Base-by-base conservation (phyloP, 768 basidiomycete genomes). In the Symmetrospora coprosmae region DNA sequence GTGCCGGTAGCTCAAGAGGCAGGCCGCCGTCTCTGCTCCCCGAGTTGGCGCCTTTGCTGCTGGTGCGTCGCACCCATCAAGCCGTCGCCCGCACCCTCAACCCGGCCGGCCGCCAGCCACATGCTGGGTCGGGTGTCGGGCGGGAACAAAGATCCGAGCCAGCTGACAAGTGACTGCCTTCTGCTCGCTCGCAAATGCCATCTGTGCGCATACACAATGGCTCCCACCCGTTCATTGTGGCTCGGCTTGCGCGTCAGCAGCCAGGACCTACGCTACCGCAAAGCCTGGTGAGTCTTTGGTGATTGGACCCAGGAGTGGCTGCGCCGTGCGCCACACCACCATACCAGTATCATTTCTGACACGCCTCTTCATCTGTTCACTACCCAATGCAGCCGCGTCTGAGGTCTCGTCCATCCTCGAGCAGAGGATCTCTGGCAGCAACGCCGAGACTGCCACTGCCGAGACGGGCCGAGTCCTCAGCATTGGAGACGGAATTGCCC, bases 341-440 rank as follows among this genome's bases (percentile, higher is more conserved):
- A n/a, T n/a, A n/a, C n/a, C n/a, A n/a, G n/a, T n/a, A n/a, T n/a
- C n/a, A n/a, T n/a, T n/a, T n/a, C n/a, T n/a, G n/a, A n/a, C n/a
- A n/a, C n/a, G 50, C 33, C 40, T 43, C 25, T 33, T 16, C 23
- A 65, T 66, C 65, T 69, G 64, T 66, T 65, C 59, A 50, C 52
- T 50, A 28, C 34, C 46, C 66, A 55, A 31, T 70, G 49, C 68
- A 92, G 94, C 90, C 73, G 94, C 92, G 67, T 92, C 91, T 70
- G 94, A 99, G 81, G 94, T 99, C 68, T 92, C 94, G 43, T 90
- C 90, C 70, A 96, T 99, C 78, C 83, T 99, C 72, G 94, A 99
- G 81, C 85, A 86, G 71, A 87, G 94, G 74, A 99, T 99, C 74
- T 81, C 91, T 67, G 94, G 92, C 74, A 80, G 87, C 66, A 78